A percentile compares a stretch with the other conserved stretches of the same genome.
phyloP scores from a whole-genome alignment of 2,329 filamentous ascomycete genomes.

The Apiospora koreana region DNA sequence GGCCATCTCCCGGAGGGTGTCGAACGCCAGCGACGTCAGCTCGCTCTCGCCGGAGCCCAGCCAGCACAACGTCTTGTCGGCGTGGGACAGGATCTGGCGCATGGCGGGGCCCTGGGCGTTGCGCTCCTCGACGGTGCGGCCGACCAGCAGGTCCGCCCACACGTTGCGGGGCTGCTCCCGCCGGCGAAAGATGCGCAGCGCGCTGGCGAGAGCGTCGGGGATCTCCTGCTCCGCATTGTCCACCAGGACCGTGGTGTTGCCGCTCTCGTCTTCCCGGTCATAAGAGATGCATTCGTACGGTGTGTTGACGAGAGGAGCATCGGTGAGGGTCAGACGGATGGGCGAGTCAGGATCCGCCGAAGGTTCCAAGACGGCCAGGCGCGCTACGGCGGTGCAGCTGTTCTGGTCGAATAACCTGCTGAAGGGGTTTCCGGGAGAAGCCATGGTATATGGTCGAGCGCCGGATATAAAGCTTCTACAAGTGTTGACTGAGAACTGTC shows the following conservation, averaged over 20 bases:
- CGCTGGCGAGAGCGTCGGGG: conserved; percentile 20
- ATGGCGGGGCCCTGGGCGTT: conserved; percentile 17
- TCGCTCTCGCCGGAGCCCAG: conserved; percentile 18
- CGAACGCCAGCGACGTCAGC: conserved; percentile 19
- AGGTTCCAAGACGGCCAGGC: conserved; percentile 20
- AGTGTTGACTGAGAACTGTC: not conserved
- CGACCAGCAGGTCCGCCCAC: conserved; percentile 25
- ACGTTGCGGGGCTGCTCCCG: conserved; percentile 22
- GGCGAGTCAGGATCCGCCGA: conserved; percentile 18
- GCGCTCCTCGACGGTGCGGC: conserved; percentile 22
- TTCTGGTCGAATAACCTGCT: not conserved
- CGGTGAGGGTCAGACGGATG: conserved; percentile 21
- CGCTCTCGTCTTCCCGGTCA: conserved; percentile 16
- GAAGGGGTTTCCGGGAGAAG: not conserved
- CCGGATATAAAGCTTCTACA: not conserved
- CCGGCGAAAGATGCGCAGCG: conserved; percentile 24
- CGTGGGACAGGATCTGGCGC: conserved; percentile 20
- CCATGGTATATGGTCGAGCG: not conserved
- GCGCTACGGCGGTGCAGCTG: conserved; percentile 7
- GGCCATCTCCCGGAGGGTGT: conserved; percentile 21
- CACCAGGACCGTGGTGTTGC: conserved; percentile 16
- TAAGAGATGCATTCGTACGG: conserved; percentile 28
- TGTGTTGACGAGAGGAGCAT: conserved; percentile 19
- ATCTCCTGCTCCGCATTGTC: conserved; percentile 19
- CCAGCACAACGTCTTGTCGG: conserved; percentile 27